phyloP scores from a whole-genome alignment of 345 rosid species.

The Garcia nutans region DNA sequence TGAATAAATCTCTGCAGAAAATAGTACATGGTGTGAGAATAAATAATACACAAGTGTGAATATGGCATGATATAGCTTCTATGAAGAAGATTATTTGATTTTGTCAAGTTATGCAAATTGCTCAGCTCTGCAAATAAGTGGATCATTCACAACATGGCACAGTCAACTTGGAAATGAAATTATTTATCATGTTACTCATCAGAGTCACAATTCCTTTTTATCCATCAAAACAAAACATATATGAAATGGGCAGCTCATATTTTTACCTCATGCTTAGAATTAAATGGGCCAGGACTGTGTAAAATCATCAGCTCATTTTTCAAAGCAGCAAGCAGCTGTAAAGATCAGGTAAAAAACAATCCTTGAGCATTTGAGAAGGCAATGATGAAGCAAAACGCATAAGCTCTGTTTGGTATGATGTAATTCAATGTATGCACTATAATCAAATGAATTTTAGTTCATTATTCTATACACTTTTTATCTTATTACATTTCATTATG shows the following conservation, averaged over 20 bases:
- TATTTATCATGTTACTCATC: not conserved
- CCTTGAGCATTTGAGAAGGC: conserved; percentile 9
- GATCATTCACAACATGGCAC: too few species aligned
- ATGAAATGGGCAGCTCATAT: not conserved
- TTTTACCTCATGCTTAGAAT: conserved; percentile 76
- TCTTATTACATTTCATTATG: too few species aligned
- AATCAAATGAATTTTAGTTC: too few species aligned
- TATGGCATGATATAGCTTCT: not conserved
- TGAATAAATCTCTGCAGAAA: conserved; percentile 73
- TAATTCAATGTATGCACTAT: too few species aligned
- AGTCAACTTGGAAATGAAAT: not conserved
- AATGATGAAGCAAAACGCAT: conserved; percentile 4
- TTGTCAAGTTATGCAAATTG: not conserved
- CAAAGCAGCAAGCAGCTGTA: conserved; percentile 86
- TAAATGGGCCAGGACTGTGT: conserved; percentile 67
- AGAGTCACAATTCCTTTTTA: not conserved
- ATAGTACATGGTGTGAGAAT: conserved; percentile 8
- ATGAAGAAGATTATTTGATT: not conserved
- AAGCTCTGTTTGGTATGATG: too few species aligned
- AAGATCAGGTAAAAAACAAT: conserved; percentile 2
- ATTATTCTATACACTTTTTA: too few species aligned
- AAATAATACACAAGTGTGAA: not conserved
- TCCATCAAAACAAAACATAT: not conserved
- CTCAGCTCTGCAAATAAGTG: not conserved
- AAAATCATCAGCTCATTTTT: conserved; percentile 63